Evolutionary conservation across 495 filamentous ascomycete species (phyloP).

Genomic region (Penicillium ucsense): DNA sequence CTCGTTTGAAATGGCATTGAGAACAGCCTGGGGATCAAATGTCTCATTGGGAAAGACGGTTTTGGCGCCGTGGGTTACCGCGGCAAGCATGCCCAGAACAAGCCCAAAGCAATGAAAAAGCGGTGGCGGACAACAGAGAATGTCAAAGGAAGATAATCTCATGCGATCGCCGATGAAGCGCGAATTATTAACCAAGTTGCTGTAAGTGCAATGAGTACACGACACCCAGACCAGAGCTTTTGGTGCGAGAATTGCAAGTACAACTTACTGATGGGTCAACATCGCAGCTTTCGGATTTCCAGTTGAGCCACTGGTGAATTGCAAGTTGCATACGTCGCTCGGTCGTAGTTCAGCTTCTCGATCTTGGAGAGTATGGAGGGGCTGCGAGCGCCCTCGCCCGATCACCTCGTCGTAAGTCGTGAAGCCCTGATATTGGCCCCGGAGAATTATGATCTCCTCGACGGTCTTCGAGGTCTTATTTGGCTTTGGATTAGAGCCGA

Average conservation of each 20-base stretch:
- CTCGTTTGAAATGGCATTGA: slow-evolving; percentile 51
- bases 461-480: slow-evolving; percentile 21
- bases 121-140: slow-evolving; percentile 60
- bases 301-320: slow-evolving; percentile 64
- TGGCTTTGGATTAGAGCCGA: slow-evolving; percentile 33
- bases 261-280: slow-evolving; percentile 55
- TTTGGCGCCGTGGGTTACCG: slow-evolving; percentile 56
- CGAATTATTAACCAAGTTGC: slow-evolving; percentile 62
- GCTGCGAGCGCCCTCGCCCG: slow-evolving; percentile 17
- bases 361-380: slow-evolving; percentile 34
- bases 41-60: slow-evolving; percentile 57
- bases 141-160: slow-evolving; percentile 49
- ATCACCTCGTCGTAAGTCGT: slow-evolving; percentile 43
- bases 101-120: slow-evolving; percentile 70
- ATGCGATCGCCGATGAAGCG: slow-evolving; percentile 62
- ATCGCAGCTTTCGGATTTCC: slow-evolving; percentile 67
- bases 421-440: slow-evolving; percentile 40
- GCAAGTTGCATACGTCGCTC: slow-evolving; percentile 57
- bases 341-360: slow-evolving; percentile 40
- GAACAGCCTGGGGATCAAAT: slow-evolving; percentile 49
- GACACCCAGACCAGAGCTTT: no score
- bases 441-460: slow-evolving; percentile 45
- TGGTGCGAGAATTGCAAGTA: neutral
- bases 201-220: slow-evolving; percentile 8
- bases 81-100: slow-evolving; percentile 57